Base-by-base conservation (phyloP, 2,329 filamentous ascomycete species). In the Mycosphaerella sp. region DNA sequence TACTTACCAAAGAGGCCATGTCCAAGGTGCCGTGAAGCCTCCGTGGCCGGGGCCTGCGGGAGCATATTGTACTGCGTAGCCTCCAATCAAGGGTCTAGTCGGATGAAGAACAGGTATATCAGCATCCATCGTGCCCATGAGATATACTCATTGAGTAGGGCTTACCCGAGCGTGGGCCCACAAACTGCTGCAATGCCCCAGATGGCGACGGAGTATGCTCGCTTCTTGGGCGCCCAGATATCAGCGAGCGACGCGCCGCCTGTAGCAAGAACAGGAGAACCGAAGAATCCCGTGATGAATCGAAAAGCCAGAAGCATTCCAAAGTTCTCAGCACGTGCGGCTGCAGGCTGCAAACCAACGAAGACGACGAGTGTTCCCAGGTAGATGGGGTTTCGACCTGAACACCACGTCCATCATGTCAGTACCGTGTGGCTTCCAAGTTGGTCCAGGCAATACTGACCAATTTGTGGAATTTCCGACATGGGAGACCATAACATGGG, bases 211-310 rank as follows among this genome's bases (percentile, higher is more conserved):
- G 65, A 69, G 48, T 74, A 74, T 2, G 70, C 71, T 14, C 69
- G 65, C 39, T 71, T 68, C 11, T 60, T 57, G 0, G 72, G 70
- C 1, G 54, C 52, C 63, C 70, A 76, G 31, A 77, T 74, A 51
- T 78, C 75, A 0, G 64, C 67, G 9, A 76, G 66, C 0, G 72
- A 72, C 5, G 75, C 75, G 41, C 70, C 75, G 2, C 74, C 74
- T 1, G 73, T 77, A 0, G 75, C 75, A 0, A 77, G 68, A 0
- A 69, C 69, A 0, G 75, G 74, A 0, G 67, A 70, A 1, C 77
- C 76, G 58, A 78, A 72, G 60, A 80, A 77, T 0, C 78, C 78
- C 0, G 74, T 75, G 0, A 81, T 56, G 60, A 80, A 80, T 6
- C 78, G 74, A 40, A 81, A 74, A 2, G 72, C 75, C 0, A 82